Base-by-base conservation (phyloP, 2,329 filamentous ascomycete species). In the Sclerotinia nivalis region DNA sequence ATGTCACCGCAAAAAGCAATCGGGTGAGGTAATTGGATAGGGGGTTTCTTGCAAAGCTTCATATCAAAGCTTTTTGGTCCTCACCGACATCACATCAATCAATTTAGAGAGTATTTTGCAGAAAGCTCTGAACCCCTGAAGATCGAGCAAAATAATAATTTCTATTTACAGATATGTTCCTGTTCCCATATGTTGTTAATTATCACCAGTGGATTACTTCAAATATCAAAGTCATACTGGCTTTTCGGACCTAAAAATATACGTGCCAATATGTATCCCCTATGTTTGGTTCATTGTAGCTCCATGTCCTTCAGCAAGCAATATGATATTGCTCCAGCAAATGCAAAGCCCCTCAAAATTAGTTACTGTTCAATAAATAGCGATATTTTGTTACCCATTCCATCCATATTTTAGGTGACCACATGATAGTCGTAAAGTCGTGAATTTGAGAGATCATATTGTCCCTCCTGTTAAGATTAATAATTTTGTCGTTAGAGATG, bases 141-240 rank as follows among this genome's bases (percentile, higher is more conserved):
- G n/a, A 9, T 10, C 12, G 22, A 52, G 47, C 47, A 28, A 49
- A 40, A 68, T 45, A 28, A 68, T 61, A 34, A 20, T 60, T 67
- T 68, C 25, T 61, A 68, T 68, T 40, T 68, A 61, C 28, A 68
- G 52, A 58, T 67, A 49, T 25, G 52, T 60, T 64, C 61, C 47
- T 31, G n/a, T 52, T 28, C 47, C 61, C 47, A 22, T 52, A 28
- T 52, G 31, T 28, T 25, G 45, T 20, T 37, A n/a, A 47, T 49
- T 52, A 52, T 47, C 47, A 52, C 60, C 47, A 20, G 31, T 22
- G 9, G 18, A 52, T 34, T 62, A 8, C 60, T 62, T 50, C 45
- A 28, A 54, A 66, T 22, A 31, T 45, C 37, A 8, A 45, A 45
- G 50, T n/a, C 34, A 43, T 34, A 45, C 62, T 12, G 43, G 62